Base-by-base conservation (phyloP, 1,284 basidiomycete genomes). In the Xerocomus nothofagi region DNA sequence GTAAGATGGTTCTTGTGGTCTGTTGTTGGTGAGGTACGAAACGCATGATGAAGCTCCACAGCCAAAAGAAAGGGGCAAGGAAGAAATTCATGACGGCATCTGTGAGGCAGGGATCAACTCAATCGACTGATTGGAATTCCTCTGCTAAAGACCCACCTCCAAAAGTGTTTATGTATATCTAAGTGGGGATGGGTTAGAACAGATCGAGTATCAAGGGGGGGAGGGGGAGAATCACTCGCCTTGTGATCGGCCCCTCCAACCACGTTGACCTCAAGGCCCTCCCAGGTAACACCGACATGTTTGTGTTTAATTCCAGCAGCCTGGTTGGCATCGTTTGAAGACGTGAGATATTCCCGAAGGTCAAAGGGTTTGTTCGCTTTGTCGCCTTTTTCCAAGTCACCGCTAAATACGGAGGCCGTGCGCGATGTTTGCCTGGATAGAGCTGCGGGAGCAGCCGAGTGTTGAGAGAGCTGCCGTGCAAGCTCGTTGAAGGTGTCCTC, bases 281-380 rank as follows among this genome's bases (percentile, higher is more conserved):
- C 78, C 86, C 89, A 93, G 21, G 82, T 81, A 26, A 92, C 88
- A 31, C 90, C 90, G 31, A 93, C 87, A 55, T 85, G 82, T 73
- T 95, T 95, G 68, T 86, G 84, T 59, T 83, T 82, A 60, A 93
- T 87, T 5, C 89, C 90, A 6, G 86, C 84, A 24, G 73, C 67
- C 53, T 91, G 82, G 49, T 79, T 75, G 6, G 79, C 79, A 52
- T 86, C 80, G 57, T 85, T 84, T 24, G 80, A 83, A 3, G 82
- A 81, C 9, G 80, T 76, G 15, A 96, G 77, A 60, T 90, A 93
- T 45, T 87, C 87, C 27, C 81, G 79, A 8, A 95, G 77, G 66
- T 91, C 80, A 60, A 91, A 92, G 31, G 62, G 75, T 20, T 58
- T 58, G 9, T 68, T 59, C 14, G 44, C 57, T 10, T 65, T 54